Evolutionary conservation across 371 early-diverging fungal genomes (phyloP), one percentile per base, ranked within the genome.

Genomic region (Mortierella polycephala): DNA sequence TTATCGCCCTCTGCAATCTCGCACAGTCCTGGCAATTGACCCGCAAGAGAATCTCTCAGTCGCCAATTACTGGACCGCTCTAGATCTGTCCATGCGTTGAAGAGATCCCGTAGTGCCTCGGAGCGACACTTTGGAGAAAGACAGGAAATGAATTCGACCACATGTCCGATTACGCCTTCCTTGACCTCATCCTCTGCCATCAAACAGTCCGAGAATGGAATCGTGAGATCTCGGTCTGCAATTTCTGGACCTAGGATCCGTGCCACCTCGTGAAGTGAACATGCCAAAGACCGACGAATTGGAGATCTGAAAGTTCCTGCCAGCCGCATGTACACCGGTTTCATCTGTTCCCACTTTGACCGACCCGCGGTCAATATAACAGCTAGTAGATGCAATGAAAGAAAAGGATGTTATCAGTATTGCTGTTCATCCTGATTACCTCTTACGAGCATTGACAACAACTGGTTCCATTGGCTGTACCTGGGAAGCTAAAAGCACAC

Each of bases 141-240:
- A 5, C 86, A 84, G 11, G 83, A 81, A 46, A 88, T 69, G 55
- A 88, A 88, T n/a, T 87, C 87, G 6, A 86, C 84, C 42, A 88
- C 71, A 64, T 87, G 88, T 30, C 87, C 87, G 47, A 88, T 64
- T 1, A 87, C 87, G 21, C 87, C 88, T 60, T 88, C 85, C 56
- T 88, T 88, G 57, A 88, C 86, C 60, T 87, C 87, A 46, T 87
- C 88, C 37, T 87, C 62, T 45, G 87, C 88, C 81, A 86, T 84
- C 40, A 88, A 70, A 71, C 86, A 88, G 2, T 86, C 71, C 1
- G 88, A 87, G 73, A 88, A 88, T 16, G 86, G 86, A 44, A 85
- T 83, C 1, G 86, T 85, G 30, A 88, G 60, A 56, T 88, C 88
- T 8, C 87, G 82, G 45, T 88, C 88, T 0, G 88, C 84, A 7